Evolutionary conservation across 2,329 filamentous ascomycete genomes (phyloP).

Genomic region (Fusarium continuum): DNA sequence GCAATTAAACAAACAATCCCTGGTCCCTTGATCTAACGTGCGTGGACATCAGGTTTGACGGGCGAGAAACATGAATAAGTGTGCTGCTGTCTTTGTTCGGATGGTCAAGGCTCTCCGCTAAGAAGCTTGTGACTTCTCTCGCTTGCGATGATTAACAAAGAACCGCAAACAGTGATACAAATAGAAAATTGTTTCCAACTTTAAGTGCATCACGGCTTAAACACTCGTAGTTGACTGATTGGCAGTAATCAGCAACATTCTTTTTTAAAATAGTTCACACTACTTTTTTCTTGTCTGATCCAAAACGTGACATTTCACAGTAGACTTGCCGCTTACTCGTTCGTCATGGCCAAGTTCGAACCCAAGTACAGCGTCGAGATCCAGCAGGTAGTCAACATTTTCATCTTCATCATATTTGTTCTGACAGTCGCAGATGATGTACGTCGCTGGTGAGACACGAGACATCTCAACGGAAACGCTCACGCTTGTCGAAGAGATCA

Average conservation of each 20-base stretch:
- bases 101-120: neutral
- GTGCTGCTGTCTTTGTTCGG: neutral
- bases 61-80: neutral
- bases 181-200: neutral
- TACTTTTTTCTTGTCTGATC: neutral
- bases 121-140: neutral
- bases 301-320: neutral
- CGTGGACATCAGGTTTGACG: too few relatives aligned
- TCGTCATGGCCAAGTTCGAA: neutral
- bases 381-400: neutral
- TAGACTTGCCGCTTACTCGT: too few relatives aligned
- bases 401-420: accelerated
- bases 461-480: constrained; percentile 79
- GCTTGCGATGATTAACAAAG: neutral
- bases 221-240: too few relatives aligned
- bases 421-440: constrained; percentile 27
- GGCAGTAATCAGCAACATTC: too few relatives aligned
- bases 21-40: too few relatives aligned
- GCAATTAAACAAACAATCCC: too few relatives aligned
- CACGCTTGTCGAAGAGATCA: constrained; percentile 92
- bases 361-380: constrained; percentile 15
- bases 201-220: neutral
- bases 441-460: constrained; percentile 24
- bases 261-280: neutral
- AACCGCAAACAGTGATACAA: neutral